These are phyloP conservation scores for Scenedesmus sp. DNA, from an alignment of 163 green algal genomes.

Conservation along the genomic window DNA sequence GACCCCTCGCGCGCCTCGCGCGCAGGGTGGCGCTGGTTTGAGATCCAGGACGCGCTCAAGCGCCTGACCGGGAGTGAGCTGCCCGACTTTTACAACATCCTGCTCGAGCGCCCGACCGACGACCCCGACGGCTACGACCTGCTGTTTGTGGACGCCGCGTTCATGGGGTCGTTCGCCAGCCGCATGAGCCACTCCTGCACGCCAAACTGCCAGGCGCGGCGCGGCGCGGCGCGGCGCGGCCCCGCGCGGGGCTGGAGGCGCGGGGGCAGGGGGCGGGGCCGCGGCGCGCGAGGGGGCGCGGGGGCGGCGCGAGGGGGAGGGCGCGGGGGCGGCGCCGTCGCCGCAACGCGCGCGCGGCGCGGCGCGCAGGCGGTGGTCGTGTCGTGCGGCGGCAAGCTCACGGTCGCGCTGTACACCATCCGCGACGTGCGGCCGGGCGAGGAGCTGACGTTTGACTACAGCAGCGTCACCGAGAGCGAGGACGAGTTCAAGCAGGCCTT, in stretches of 20 bases:
- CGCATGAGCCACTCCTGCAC: conserved; percentile 94
- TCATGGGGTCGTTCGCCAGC: conserved; percentile 80
- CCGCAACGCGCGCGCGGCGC: neutral
- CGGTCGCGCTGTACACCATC: conserved; percentile 86
- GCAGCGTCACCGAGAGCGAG: conserved; percentile 86
- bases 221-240: too few species aligned
- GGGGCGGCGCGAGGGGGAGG: too few species aligned
- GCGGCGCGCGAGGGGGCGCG: too few species aligned
- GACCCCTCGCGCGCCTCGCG: neutral
- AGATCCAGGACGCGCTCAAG: conserved; percentile 75
- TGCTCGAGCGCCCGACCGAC: conserved; percentile 87
- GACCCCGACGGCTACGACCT: conserved; percentile 89
- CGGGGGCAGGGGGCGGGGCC: too few species aligned
- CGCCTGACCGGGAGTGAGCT: conserved; percentile 69
- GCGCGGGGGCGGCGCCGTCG: too few species aligned
- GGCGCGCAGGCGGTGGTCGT: conserved; percentile 71
- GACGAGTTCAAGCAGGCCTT: conserved; percentile 86
- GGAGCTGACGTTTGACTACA: conserved; percentile 94
- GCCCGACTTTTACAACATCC: conserved; percentile 98
- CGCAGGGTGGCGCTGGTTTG: conserved; percentile 90
- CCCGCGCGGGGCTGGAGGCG: too few species aligned
- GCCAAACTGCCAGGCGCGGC: conserved; percentile 83
- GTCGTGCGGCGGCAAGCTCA: conserved; percentile 69
- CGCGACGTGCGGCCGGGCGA: conserved; percentile 69
- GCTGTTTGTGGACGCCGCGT: conserved; percentile 91